Percentiles rank a stretch among this genome's conserved stretches.
Evolutionary conservation across 2,329 filamentous ascomycete genomes (phyloP).

Genomic region (Ilyonectria destructans): DNA sequence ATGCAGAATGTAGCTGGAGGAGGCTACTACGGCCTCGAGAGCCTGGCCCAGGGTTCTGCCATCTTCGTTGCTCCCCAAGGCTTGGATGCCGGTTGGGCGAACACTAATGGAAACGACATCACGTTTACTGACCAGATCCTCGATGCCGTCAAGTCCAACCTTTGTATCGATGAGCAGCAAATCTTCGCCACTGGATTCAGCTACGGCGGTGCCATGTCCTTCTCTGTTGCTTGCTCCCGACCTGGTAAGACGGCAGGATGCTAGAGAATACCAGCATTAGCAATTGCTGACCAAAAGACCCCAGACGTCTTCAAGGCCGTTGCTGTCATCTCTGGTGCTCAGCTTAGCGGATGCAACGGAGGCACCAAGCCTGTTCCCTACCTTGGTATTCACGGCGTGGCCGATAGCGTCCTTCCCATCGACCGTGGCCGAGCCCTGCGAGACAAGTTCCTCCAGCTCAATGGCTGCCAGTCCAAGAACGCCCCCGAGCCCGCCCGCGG

Average conservation of each 20-base stretch:
- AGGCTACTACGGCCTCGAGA: slow-evolving; percentile 59
- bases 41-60: slow-evolving; percentile 54
- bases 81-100: slow-evolving; percentile 60
- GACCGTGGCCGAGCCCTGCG: slow-evolving; percentile 54
- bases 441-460: slow-evolving; percentile 57
- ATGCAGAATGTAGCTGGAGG: slow-evolving; percentile 56
- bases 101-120: slow-evolving; percentile 59
- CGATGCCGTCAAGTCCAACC: slow-evolving; percentile 54
- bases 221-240: slow-evolving; percentile 59
- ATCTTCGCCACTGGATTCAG: slow-evolving; percentile 63
- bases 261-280: slow-evolving; percentile 11
- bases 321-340: slow-evolving; percentile 53
- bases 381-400: slow-evolving; percentile 58
- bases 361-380: slow-evolving; percentile 59
- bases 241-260: slow-evolving; percentile 40
- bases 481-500: slow-evolving; percentile 43
- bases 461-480: slow-evolving; percentile 53
- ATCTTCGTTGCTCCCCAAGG: slow-evolving; percentile 63
- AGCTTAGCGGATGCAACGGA: slow-evolving; percentile 55
- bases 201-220: slow-evolving; percentile 62
- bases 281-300: slow-evolving; percentile 7
- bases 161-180: slow-evolving; percentile 60
- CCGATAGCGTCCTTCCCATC: slow-evolving; percentile 56
- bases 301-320: slow-evolving; percentile 56
- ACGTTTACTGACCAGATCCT: slow-evolving; percentile 59